Evolutionary conservation across 192 early-diverging fungal genomes (phyloP), one percentile per base, ranked within the genome.

Genomic region (Geranomyces michiganensis): DNA sequence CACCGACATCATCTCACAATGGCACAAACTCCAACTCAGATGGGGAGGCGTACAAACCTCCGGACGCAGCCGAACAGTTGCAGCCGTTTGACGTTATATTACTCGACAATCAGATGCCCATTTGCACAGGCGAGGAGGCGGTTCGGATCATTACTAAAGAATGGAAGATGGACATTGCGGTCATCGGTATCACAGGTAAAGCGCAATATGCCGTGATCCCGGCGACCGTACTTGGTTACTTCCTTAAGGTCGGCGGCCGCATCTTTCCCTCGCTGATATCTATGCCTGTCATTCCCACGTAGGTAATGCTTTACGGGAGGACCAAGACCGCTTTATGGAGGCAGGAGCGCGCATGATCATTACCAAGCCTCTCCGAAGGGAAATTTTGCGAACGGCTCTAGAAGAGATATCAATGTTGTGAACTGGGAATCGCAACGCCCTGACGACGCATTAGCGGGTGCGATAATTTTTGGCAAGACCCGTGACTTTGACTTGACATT

Each of bases 291-390:
- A 7, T 41, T 41, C 15, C 51, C 36, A 41, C n/a, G 60, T n/a
- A 24, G 70, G 72, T 17, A 73, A 73, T 51, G 72, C 72, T 15
- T 24, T 73, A 17, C 66, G 67, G 21, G 72, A 73, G 36, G 72
- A 73, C 26, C 72, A 73, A 33, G 65, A 73, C 19, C 26, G 26
- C 33, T 73, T 73, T 36, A 19, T 67, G 21, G 36, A 21, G 36
- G 65, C 64, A 3, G 72, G 72, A 24, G 72, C 65, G 19, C 47
- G 67, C 30, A 36, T 72, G 70, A 62, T 72, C 44, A 72, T 72
- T 32, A 72, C 70, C 10, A 72, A 72, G 33, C 70, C 70, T 6
- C 53, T 72, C 15, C 30, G n/a, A n/a, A 72, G 65, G 0, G 70
- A 32, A 15, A 72, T 59, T 17, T 27, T 72, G 61, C 33, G 66